Evolutionary conservation across 2,329 filamentous ascomycete species (phyloP).

Genomic region (Fonsecaea nubica): DNA sequence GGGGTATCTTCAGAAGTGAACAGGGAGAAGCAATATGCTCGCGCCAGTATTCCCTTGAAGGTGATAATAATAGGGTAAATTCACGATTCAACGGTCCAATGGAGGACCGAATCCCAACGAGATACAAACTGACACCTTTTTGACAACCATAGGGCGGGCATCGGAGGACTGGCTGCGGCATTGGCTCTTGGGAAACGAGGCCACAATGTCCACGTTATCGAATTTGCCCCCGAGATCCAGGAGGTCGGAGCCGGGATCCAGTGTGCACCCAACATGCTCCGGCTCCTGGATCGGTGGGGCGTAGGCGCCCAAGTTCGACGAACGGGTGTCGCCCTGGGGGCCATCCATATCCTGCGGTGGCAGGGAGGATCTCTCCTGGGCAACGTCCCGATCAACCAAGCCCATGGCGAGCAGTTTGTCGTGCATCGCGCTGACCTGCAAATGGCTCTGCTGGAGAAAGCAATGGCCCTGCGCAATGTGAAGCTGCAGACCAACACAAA

Average conservation of each 20-base stretch:
- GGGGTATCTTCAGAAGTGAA: slow-evolving; percentile 18
- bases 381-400: slow-evolving; percentile 39
- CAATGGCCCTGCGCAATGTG: slow-evolving; percentile 32
- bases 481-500: slow-evolving; percentile 37
- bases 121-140: slow-evolving; percentile 36
- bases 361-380: slow-evolving; percentile 42
- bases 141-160: slow-evolving; percentile 36
- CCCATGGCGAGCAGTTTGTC: slow-evolving; percentile 55
- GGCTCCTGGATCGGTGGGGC: slow-evolving; percentile 36
- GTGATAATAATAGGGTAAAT: slow-evolving; percentile 35
- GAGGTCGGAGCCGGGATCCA: slow-evolving; percentile 49
- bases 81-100: not conserved
- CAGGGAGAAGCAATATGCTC: slow-evolving; percentile 30
- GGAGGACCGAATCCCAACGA: not conserved
- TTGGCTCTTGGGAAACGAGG: slow-evolving; percentile 44
- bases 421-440: slow-evolving; percentile 45
- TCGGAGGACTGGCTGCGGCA: slow-evolving; percentile 45
- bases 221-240: slow-evolving; percentile 73
- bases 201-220: slow-evolving; percentile 58
- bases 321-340: slow-evolving; percentile 45
- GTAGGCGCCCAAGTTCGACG: slow-evolving; percentile 32
- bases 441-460: slow-evolving; percentile 48
- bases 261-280: slow-evolving; percentile 40
- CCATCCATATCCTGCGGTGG: slow-evolving; percentile 48
- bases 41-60: slow-evolving; percentile 23